Evolutionary conservation across 2,329 filamentous ascomycete genomes (phyloP), one percentile per base, ranked within the genome.

Genomic region (Apiospora saccharicola): DNA sequence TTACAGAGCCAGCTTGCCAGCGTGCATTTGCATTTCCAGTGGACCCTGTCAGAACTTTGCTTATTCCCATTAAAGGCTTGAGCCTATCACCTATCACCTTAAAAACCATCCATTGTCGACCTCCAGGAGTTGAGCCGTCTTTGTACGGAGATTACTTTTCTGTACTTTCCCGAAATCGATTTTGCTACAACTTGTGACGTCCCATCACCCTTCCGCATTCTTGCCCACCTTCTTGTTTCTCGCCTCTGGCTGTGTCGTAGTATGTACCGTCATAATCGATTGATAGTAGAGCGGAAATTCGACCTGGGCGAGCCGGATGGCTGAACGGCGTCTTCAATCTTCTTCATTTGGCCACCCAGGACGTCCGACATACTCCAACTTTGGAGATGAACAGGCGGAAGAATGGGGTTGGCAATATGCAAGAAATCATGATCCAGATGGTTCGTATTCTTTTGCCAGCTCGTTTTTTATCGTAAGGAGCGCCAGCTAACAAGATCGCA

Each of bases 401-500:
- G 71, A 74, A 34, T 69, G 61, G 37, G 70, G 71, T 53, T 73
- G 71, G 71, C 67, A 71, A 37, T 70, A 53, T 30, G 67, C 30
- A 46, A 64, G 73, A 70, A 72, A 72, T 30, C 72, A 72, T 67
- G 69, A 69, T 12, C 22, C 44, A 6, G 30, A 69, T 61, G 72
- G 72, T 73, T 37, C 44, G 70, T 70, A 67, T 16, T 34, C 1
- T 4, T 24, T 22, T 14, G 22, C 22, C 19, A 57, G 34, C 44
- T 12, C 24, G 34, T 5, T 26, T 69, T 10, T 16, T 34, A 30
- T 67, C 57, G 44, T 37, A 61, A 19, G 30, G 10, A 34, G 34
- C 34, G 10, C 13, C 30, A 2, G 47, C 77, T 78, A 73, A 79
- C 74, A 69, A 67, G 12, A 41, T 24, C 47, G n/a, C 72, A 80